Percentiles rank a stretch among this genome's conserved stretches.
Evolutionary conservation across 805 yeast genomes (phyloP).

Genomic region (Yamadazyma nakazawae): DNA sequence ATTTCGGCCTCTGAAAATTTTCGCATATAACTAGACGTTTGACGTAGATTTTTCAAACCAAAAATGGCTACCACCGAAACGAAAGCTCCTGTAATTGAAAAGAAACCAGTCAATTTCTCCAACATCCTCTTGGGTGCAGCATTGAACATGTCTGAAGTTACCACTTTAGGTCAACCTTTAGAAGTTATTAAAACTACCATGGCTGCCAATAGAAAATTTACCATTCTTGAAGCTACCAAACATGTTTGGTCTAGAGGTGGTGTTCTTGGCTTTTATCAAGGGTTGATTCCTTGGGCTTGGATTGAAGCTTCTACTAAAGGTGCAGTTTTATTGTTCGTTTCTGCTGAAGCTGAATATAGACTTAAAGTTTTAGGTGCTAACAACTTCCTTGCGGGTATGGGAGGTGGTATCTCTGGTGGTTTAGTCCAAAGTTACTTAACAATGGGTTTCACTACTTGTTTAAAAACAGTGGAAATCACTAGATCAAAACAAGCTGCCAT

Average conservation of each 20-base stretch:
- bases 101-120: conserved; percentile 83
- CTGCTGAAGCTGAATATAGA: conserved; percentile 86
- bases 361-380: conserved; percentile 58
- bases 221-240: conserved; percentile 62
- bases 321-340: conserved; percentile 88
- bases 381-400: conserved; percentile 81
- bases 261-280: conserved; percentile 87
- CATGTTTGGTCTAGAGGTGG: conserved; percentile 95
- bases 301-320: conserved; percentile 99
- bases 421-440: conserved; percentile 94
- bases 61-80: conserved; percentile 1
- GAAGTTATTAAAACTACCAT: conserved; percentile 96
- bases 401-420: conserved; percentile 96
- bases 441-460: conserved; percentile 98
- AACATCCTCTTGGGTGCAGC: conserved; percentile 93
- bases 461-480: conserved; percentile 98
- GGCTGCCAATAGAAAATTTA: conserved; percentile 89
- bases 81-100: conserved; percentile 42
- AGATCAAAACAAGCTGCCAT: conserved; percentile 69
- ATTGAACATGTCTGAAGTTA: conserved; percentile 85
- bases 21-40: conserved; percentile 2
- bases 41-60: neutral
- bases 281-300: conserved; percentile 99
- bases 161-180: conserved; percentile 94
- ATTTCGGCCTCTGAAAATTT: conserved; percentile 7